Base-by-base conservation (phyloP, 2,329 filamentous ascomycete genomes). In the Colletotrichum chrysophilum region DNA sequence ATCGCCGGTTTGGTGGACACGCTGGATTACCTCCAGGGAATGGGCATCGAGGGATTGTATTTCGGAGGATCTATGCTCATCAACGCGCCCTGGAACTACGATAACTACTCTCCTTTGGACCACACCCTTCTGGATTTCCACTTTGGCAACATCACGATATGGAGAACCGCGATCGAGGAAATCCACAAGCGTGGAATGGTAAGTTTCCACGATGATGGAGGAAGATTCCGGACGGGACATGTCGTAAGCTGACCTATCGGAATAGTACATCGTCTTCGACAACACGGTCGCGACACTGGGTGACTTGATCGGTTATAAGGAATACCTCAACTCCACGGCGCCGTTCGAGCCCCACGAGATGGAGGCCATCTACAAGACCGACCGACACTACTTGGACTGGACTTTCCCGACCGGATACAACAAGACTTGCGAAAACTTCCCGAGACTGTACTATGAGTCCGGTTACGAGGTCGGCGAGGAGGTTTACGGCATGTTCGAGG, bases 221-320 rank as follows among this genome's bases (percentile, higher is more conserved):
- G 8, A 8, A 14, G 18, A 32, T 8, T 18, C 16, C 7, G 8
- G 5, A 14, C 5, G 30, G 18, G 56, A 28, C 30, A 9, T 8
- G 14, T 21, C 13, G 14, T 87, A 93, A 88, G 88, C 89, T 70
- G 91, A 93, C 78, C 84, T 92, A 65, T 87, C 92, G 75, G 89
- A 89, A 10, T 93, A 93, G 91, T 93, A 93, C 83, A 90, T 93
- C 43, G 84, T 94, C 36, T 83, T 93, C 75, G 92, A 93, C 80
- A 93, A 93, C 79, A 93, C 92, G 2, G 88, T 93, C 80, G 88
- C 91, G 61, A 94, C 92, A 4, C 86, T 93, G 88, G 89, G 90
- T 67, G 91, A 93, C 78, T 84, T 93, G 66, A 88, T 93, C 76
- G 91, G 90, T 7, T 93, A 92, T 81, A 84, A 92, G 72, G 91